Conservation (phyloP, 2,329 filamentous ascomycete genomes). For the Mycosphaerella sp. region DNA sequence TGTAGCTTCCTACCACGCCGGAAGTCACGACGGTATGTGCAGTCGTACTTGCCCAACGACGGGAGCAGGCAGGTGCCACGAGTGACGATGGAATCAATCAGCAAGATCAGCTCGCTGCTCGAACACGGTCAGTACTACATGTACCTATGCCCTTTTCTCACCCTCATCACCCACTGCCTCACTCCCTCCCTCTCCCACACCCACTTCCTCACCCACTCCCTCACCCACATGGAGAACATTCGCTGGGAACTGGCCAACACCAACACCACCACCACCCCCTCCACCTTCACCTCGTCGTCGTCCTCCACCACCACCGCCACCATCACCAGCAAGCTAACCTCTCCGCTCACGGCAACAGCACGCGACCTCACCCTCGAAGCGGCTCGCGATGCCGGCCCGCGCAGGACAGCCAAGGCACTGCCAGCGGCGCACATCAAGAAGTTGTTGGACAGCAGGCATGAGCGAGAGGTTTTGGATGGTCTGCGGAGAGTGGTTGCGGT, state of each 20-base stretch:
- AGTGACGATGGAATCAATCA: slow-evolving; percentile 81
- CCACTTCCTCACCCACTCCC: slow-evolving; percentile 61
- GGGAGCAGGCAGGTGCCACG: background rate
- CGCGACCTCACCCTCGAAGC: slow-evolving; percentile 97
- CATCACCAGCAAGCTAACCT: background rate
- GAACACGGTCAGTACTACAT: slow-evolving; percentile 68
- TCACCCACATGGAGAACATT: slow-evolving; percentile 48
- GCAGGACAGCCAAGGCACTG: slow-evolving; percentile 56
- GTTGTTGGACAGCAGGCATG: slow-evolving; percentile 85
- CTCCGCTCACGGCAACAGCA: slow-evolving; percentile 49
- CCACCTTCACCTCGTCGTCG: too few relatives aligned
- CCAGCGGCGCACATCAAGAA: slow-evolving; percentile 86
- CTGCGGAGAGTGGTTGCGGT: slow-evolving; percentile 82
- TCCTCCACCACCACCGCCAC: background rate
- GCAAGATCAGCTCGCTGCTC: slow-evolving; percentile 85
- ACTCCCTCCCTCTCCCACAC: slow-evolving; percentile 46
- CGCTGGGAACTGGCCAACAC: slow-evolving; percentile 10
- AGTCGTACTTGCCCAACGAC: slow-evolving; percentile 10
- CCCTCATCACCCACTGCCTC: too few relatives aligned
- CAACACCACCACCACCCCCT: background rate
- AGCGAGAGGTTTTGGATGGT: slow-evolving; percentile 87
- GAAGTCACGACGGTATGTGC: background rate
- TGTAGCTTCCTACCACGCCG: background rate
- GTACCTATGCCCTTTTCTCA: too few relatives aligned
- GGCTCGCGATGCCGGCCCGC: slow-evolving; percentile 71